Evolutionary conservation across 2,329 filamentous ascomycete genomes (phyloP).

Genomic region (Akanthomyces dipterigenus): DNA sequence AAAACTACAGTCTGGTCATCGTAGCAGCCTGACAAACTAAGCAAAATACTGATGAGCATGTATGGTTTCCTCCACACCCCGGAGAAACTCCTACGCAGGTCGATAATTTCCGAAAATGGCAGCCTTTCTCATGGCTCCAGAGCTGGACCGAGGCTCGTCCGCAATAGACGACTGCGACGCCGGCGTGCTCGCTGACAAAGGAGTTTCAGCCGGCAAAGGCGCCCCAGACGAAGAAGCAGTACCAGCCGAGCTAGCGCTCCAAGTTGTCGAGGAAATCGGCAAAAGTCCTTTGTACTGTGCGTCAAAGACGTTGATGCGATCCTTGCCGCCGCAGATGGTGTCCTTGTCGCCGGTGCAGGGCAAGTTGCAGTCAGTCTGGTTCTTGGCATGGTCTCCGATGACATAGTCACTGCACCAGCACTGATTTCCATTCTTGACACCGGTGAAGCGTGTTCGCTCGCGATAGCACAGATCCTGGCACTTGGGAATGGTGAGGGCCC

Average conservation of each 20-base stretch:
- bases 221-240: too few species aligned
- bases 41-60: too few species aligned
- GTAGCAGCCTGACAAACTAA: too few species aligned
- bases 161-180: background rate
- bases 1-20: too few species aligned
- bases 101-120: background rate
- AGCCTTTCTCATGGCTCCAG: background rate
- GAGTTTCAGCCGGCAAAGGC: too few species aligned
- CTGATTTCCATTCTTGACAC: conserved; percentile 16
- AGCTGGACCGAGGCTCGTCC: background rate
- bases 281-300: background rate
- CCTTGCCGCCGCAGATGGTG: conserved; percentile 16
- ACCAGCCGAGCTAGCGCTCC: background rate
- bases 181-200: too few species aligned
- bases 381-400: conserved; percentile 10
- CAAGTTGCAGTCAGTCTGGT: conserved; percentile 14
- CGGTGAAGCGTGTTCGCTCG: background rate
- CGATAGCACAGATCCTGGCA: conserved; percentile 20
- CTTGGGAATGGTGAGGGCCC: conserved; percentile 22
- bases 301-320: conserved; percentile 15
- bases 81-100: background rate
- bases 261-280: background rate
- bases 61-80: too few species aligned
- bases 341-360: conserved; percentile 15
- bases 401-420: conserved; percentile 17